phyloP scores from a whole-genome alignment of 805 yeast species.

The Candida glaebosa region DNA sequence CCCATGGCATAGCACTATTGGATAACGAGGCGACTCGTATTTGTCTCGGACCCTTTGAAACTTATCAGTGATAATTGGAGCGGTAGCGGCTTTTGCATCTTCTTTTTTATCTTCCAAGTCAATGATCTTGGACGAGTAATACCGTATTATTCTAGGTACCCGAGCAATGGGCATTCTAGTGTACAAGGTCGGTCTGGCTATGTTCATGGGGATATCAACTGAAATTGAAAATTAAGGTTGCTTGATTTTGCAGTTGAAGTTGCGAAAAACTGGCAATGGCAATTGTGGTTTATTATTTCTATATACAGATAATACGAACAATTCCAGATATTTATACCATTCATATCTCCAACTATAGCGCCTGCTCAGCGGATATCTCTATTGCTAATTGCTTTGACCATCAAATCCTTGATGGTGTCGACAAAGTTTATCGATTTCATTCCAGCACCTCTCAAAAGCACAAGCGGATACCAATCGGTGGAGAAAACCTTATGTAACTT shows the following conservation, averaged over 20 bases:
- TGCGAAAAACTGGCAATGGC: too few species aligned
- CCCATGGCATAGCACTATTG: conserved; percentile 84
- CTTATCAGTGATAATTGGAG: conserved; percentile 22
- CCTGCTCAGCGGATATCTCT: neutral
- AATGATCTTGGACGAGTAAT: conserved; percentile 2
- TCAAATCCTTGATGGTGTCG: conserved; percentile 61
- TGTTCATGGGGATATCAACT: too few species aligned
- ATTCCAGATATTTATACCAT: too few species aligned
- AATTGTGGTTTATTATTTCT: too few species aligned
- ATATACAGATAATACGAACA: too few species aligned
- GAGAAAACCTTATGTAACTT: conserved; percentile 85
- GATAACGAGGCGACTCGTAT: conserved; percentile 61
- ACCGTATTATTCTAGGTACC: neutral
- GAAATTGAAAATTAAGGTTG: too few species aligned
- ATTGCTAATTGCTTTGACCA: conserved; percentile 48
- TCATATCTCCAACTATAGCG: too few species aligned
- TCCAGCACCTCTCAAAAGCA: conserved; percentile 72
- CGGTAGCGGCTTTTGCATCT: conserved; percentile 11
- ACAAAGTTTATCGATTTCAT: conserved; percentile 63
- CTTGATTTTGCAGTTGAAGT: too few species aligned
- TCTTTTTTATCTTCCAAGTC: conserved; percentile 7
- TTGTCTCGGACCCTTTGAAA: conserved; percentile 28
- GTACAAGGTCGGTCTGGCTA: neutral
- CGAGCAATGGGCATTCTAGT: neutral
- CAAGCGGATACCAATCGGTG: conserved; percentile 70